These are phyloP conservation scores for Plasmodium vinckei DNA, from an alignment of 169 alveolate species.

Conservation along the genomic window DNA sequence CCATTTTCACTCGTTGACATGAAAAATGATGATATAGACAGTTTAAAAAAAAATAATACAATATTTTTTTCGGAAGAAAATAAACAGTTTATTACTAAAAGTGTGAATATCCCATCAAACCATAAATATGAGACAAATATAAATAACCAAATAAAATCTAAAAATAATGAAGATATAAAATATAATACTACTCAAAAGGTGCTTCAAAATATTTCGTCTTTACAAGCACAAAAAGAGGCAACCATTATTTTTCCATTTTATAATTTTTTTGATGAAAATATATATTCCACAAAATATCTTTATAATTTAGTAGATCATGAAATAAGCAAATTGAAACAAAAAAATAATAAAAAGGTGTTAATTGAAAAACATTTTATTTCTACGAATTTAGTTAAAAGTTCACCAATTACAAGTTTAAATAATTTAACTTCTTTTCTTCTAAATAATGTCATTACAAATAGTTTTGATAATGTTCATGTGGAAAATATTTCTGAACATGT, in stretches of 20 bases:
- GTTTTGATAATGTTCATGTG: neutral
- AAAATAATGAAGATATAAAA: neutral
- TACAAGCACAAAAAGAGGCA: constrained; percentile 61
- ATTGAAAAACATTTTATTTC: constrained; percentile 16
- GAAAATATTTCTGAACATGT: neutral
- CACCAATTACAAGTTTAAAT: constrained; percentile 53
- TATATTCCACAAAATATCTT: constrained; percentile 39
- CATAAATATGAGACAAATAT: neutral
- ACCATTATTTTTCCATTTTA: constrained; percentile 58
- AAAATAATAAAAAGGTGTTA: neutral
- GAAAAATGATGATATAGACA: neutral
- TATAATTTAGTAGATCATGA: constrained; percentile 11
- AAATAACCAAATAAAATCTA: neutral
- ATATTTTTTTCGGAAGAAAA: no score
- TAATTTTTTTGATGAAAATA: constrained; percentile 64
- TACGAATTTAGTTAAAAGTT: constrained; percentile 36
- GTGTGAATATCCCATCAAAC: neutral
- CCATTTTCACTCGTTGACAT: constrained; percentile 29
- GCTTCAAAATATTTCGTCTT: neutral
- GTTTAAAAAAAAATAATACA: neutral
- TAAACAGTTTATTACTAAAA: neutral
- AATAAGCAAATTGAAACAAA: constrained; percentile 25
- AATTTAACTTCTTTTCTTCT: constrained; percentile 7
- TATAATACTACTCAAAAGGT: neutral
- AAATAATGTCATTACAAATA: neutral